A percentile compares a stretch with the other conserved stretches of the same genome.
Evolutionary conservation across 768 basidiomycete genomes (phyloP).

Genomic region (Rhodosporidiobolus odoratus): DNA sequence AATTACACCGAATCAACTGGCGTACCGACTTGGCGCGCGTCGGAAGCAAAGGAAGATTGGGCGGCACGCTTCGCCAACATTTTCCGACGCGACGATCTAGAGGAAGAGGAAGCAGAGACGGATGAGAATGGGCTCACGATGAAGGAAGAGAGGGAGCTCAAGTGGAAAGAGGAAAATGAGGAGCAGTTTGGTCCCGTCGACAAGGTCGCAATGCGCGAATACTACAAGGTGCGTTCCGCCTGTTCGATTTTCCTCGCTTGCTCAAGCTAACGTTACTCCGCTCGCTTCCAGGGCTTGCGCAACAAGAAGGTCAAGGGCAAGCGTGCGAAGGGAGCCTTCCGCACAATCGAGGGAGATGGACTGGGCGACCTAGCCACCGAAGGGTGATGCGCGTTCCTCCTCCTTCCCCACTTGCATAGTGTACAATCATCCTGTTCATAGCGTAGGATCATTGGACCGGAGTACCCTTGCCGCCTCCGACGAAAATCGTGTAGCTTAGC

Average conservation of each 20-base stretch:
- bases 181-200: slow-evolving; percentile 17
- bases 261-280: not conserved
- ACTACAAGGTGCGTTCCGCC: slow-evolving; percentile 38
- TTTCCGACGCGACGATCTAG: slow-evolving; percentile 34
- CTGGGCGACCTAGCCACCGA: slow-evolving; percentile 9
- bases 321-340: slow-evolving; percentile 23
- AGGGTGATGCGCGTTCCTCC: slow-evolving; percentile 3
- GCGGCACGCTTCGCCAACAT: slow-evolving; percentile 35
- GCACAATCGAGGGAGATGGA: slow-evolving; percentile 41
- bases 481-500: no score
- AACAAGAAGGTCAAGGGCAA: slow-evolving; percentile 39
- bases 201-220: slow-evolving; percentile 40
- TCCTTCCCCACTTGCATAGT: no score
- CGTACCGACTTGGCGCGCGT: slow-evolving; percentile 39
- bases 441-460: no score
- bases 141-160: slow-evolving; percentile 39
- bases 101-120: slow-evolving; percentile 8
- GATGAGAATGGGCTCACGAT: slow-evolving; percentile 37
- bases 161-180: slow-evolving; percentile 39
- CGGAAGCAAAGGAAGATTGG: slow-evolving; percentile 41
- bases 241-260: not conserved
- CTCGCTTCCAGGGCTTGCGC: slow-evolving; percentile 13
- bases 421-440: no score
- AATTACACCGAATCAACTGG: slow-evolving; percentile 17
- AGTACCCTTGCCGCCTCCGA: no score